Evolutionary conservation across 1,139 yeast species (phyloP).

Genomic region (Lodderomyces theae): DNA sequence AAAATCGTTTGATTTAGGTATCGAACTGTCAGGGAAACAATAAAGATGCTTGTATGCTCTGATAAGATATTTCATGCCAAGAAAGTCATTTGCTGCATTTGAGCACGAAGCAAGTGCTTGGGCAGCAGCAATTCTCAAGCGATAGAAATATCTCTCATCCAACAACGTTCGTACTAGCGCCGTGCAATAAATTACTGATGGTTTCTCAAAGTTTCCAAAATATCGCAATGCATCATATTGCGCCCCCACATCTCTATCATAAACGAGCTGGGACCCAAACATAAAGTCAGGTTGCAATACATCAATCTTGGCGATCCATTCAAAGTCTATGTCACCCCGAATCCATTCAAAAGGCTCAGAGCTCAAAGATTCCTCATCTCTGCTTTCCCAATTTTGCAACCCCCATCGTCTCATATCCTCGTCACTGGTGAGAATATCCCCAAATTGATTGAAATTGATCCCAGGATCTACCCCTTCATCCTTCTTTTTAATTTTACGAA

Average conservation of each 20-base stretch:
- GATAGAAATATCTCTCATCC: slow-evolving; percentile 86
- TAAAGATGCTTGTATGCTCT: slow-evolving; percentile 66
- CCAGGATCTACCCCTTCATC: slow-evolving; percentile 40
- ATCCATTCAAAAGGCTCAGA: slow-evolving; percentile 97
- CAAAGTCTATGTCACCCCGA: slow-evolving; percentile 93
- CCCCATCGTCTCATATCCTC: slow-evolving; percentile 70
- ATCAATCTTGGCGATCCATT: slow-evolving; percentile 85
- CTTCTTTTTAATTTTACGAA: slow-evolving; percentile 69
- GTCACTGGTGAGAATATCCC: slow-evolving; percentile 67
- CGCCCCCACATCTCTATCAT: slow-evolving; percentile 95
- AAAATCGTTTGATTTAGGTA: slow-evolving; percentile 83
- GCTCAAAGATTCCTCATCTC: slow-evolving; percentile 59
- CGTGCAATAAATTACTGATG: slow-evolving; percentile 68
- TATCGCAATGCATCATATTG: slow-evolving; percentile 80
- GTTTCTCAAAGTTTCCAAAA: slow-evolving; percentile 61
- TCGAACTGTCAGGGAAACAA: slow-evolving; percentile 63
- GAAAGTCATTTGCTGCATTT: slow-evolving; percentile 54
- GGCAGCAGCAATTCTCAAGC: slow-evolving; percentile 87
- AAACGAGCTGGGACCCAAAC: slow-evolving; percentile 91
- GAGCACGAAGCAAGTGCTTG: slow-evolving; percentile 70
- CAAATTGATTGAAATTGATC: slow-evolving; percentile 58
- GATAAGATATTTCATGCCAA: slow-evolving; percentile 73
- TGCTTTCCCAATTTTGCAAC: slow-evolving; percentile 68
- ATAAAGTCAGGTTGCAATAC: slow-evolving; percentile 92
- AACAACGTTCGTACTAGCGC: slow-evolving; percentile 74